phyloP scores from a whole-genome alignment of 129 eudicot species.

The Solidago caesia region DNA sequence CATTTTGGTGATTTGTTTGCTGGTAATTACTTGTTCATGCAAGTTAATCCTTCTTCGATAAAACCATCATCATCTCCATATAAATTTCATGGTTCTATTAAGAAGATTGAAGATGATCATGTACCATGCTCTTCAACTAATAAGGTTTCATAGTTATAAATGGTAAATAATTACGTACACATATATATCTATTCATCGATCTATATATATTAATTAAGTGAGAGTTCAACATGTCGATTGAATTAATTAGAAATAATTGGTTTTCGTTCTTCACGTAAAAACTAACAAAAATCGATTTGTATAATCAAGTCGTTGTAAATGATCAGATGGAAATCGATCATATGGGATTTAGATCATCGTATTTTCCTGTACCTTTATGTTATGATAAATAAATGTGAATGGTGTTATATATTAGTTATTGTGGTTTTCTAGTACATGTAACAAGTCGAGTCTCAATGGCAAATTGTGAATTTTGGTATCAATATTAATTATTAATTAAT shows the following conservation, averaged over 20 bases:
- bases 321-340: too few species aligned
- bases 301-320: too few species aligned
- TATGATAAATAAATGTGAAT: neutral
- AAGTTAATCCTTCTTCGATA: constrained; percentile 67
- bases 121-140: constrained; percentile 1
- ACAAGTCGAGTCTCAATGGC: too few species aligned
- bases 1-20: constrained; percentile 91
- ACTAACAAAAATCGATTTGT: too few species aligned
- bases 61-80: constrained; percentile 32
- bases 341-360: neutral
- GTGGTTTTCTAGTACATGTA: neutral
- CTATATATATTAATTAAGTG: neutral
- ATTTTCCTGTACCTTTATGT: neutral
- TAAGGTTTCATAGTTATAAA: constrained; percentile 18
- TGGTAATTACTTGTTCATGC: constrained; percentile 87
- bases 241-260: constrained; percentile 8
- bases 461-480: too few species aligned
- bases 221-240: neutral
- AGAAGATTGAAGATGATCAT: constrained; percentile 23
- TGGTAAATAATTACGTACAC: neutral
- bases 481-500: too few species aligned
- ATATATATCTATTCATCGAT: neutral
- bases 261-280: neutral
- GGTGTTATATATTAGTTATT: too few species aligned
- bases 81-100: constrained; percentile 26